Evolutionary conservation across 2,329 filamentous ascomycete species (phyloP).

Genomic region (Trichophyton equinum): DNA sequence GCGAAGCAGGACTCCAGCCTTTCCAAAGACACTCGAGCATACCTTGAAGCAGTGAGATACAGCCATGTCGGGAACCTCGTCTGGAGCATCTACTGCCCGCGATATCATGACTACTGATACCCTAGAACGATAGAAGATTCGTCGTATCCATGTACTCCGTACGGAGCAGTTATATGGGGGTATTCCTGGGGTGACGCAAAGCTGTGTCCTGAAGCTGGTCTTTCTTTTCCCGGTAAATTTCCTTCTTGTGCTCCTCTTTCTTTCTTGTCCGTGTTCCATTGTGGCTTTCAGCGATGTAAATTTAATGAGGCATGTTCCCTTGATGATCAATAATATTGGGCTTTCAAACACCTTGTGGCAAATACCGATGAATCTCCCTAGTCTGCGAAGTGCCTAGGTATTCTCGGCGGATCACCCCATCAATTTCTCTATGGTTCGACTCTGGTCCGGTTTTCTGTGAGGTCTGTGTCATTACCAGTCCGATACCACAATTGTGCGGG

Average conservation of each 20-base stretch:
- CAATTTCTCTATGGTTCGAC: not conserved
- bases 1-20: slow-evolving; percentile 12
- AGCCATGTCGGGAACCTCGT: slow-evolving; percentile 25
- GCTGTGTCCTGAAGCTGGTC: not conserved
- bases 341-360: too few species aligned
- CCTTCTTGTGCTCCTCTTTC: not conserved
- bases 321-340: too few species aligned
- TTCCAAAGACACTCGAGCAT: slow-evolving; percentile 18
- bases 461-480: not conserved
- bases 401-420: too few species aligned
- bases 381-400: too few species aligned
- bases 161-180: not conserved
- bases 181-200: not conserved
- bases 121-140: not conserved
- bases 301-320: not conserved
- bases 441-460: not conserved
- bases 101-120: slow-evolving; percentile 19
- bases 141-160: not conserved
- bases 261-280: not conserved
- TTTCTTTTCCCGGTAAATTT: not conserved
- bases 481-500: not conserved
- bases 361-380: too few species aligned
- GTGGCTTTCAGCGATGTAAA: not conserved
- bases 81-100: slow-evolving; percentile 27
- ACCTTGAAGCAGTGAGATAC: slow-evolving; percentile 22